phyloP scores from a whole-genome alignment of 345 rosid genomes.

The Rhodamnia rubescens region DNA sequence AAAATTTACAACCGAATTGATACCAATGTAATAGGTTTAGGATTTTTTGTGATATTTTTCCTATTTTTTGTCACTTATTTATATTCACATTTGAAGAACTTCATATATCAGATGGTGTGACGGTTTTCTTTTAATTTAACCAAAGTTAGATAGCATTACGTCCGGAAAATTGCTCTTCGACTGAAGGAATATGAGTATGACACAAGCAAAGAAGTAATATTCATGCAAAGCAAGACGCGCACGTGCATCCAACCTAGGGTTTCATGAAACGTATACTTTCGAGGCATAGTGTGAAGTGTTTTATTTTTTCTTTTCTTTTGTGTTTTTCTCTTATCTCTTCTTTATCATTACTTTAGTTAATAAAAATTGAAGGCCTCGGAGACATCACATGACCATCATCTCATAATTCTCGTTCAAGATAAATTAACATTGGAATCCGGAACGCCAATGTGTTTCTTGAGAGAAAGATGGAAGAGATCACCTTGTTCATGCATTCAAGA shows the following conservation, averaged over 20 bases:
- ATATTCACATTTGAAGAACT: too few species aligned
- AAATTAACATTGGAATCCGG: neutral
- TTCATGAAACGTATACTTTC: neutral
- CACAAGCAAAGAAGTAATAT: neutral
- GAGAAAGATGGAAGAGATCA: neutral
- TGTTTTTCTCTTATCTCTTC: neutral
- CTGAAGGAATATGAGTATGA: neutral
- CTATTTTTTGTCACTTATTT: too few species aligned
- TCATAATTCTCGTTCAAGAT: neutral
- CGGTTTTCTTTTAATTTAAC: neutral
- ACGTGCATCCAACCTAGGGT: neutral
- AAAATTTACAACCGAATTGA: too few species aligned
- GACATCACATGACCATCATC: too few species aligned
- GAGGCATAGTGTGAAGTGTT: neutral
- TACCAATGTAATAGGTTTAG: too few species aligned
- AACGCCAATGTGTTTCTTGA: neutral
- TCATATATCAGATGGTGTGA: neutral
- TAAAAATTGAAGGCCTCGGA: too few species aligned
- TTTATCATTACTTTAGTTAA: too few species aligned
- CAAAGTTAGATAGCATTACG: neutral
- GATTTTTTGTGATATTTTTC: too few species aligned
- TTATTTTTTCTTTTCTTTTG: neutral
- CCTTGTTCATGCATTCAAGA: neutral
- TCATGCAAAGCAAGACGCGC: neutral
- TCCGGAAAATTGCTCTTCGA: neutral